Evolutionary conservation across 345 rosid species (phyloP).

Genomic region (Theobroma cacao): DNA sequence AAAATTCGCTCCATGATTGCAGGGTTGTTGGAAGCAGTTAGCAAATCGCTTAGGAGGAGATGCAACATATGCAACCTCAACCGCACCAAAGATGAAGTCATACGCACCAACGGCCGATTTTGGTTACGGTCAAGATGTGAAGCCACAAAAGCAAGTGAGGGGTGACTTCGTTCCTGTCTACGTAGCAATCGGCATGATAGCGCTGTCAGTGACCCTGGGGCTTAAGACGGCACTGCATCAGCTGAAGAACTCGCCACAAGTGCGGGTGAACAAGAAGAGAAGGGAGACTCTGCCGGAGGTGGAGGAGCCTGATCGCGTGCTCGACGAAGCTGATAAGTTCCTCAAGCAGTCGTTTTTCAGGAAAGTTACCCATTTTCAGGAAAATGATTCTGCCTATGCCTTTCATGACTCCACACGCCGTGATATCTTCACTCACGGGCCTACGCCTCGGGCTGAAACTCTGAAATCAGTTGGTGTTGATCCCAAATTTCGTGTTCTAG

Average conservation of each 20-base stretch:
- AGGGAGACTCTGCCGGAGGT: conserved; percentile 77
- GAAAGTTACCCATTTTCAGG: conserved; percentile 71
- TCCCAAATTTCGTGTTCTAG: conserved; percentile 26
- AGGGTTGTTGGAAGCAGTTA: conserved; percentile 47
- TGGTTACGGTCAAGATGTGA: conserved; percentile 1
- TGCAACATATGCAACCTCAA: conserved; percentile 37
- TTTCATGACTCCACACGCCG: conserved; percentile 27
- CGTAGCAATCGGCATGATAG: conserved; percentile 47
- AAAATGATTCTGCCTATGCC: conserved; percentile 27
- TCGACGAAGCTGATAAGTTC: conserved; percentile 44
- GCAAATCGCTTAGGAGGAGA: conserved; percentile 22
- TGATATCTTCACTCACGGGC: conserved; percentile 34
- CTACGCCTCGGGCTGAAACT: conserved; percentile 42
- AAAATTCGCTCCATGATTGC: background rate
- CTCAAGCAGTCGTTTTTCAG: conserved; percentile 58
- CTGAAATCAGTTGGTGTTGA: conserved; percentile 60
- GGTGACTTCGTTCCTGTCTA: conserved; percentile 44
- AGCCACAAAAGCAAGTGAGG: conserved; percentile 10
- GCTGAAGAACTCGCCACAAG: conserved; percentile 52
- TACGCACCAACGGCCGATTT: conserved; percentile 25
- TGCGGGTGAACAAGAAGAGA: conserved; percentile 60
- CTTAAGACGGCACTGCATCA: conserved; percentile 58
- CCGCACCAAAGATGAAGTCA: conserved; percentile 33
- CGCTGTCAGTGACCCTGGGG: conserved; percentile 46
- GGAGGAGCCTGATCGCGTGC: conserved; percentile 55